Conservation (phyloP, 2,329 filamentous ascomycete species). For the Alternaria gaisen region DNA sequence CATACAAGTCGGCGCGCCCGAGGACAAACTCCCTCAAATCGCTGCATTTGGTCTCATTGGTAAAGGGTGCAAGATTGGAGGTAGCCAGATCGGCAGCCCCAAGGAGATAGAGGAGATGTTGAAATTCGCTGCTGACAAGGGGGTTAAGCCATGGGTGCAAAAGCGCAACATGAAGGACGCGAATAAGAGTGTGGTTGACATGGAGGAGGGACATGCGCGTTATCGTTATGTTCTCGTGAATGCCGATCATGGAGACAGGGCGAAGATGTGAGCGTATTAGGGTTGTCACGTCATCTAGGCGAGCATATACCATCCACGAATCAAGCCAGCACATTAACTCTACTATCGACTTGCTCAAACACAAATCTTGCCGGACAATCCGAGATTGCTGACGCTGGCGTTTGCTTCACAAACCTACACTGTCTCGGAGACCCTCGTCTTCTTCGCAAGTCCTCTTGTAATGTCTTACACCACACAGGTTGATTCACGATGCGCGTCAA, state of each 20-base stretch:
- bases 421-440: not conserved
- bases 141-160: slow-evolving; percentile 70
- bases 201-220: slow-evolving; percentile 64
- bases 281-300: not conserved
- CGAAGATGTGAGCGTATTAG: slow-evolving; percentile 30
- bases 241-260: slow-evolving; percentile 33
- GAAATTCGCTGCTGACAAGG: slow-evolving; percentile 65
- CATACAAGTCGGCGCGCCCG: slow-evolving; percentile 74
- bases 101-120: slow-evolving; percentile 70
- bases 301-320: not conserved
- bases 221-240: slow-evolving; percentile 53
- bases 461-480: not conserved
- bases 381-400: not conserved
- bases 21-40: slow-evolving; percentile 64
- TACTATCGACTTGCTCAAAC: not conserved
- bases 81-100: slow-evolving; percentile 62
- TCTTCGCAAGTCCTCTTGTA: not conserved
- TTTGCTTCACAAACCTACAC: not conserved
- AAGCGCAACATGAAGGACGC: slow-evolving; percentile 63
- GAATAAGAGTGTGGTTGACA: slow-evolving; percentile 66
- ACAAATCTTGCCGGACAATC: not conserved
- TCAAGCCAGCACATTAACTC: not conserved
- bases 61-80: slow-evolving; percentile 61
- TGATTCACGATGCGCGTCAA: not conserved
- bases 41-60: slow-evolving; percentile 66